Evolutionary conservation across 257 asterid species (phyloP), one percentile per base, ranked within the genome.

Genomic region (Solanum okadae): DNA sequence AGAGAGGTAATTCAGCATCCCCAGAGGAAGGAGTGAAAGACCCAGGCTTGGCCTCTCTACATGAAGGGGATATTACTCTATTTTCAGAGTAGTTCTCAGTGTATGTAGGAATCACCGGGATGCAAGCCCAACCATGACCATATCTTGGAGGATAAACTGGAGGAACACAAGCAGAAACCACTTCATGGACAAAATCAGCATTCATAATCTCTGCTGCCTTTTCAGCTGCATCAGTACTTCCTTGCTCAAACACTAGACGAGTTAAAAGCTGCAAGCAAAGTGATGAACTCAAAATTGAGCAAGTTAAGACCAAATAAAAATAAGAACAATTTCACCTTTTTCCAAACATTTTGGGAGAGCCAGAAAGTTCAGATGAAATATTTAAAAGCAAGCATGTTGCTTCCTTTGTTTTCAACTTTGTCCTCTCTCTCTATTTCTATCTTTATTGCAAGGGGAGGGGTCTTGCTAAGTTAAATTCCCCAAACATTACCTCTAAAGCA

Each of bases 101-200:
- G 89, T 92, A 94, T 52, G 96, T 91, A 86, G 98, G 99, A 90
- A 94, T 90, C 61, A 96, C 98, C 3, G 99, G 98, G 90, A 96
- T 93, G 93, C 98, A 96, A 40, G 98, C 99, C 99, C 99, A 97
- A 73, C 98, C 98, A 90, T 93, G 96, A 89, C 97, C 99, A 77
- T 96, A 94, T 89, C 98, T 94, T 73, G 99, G 98, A 91, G 99
- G 99, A 93, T 93, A 97, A 56, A 97, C 99, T 34, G 99, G 98
- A 90, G 99, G 99, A 81, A 97, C 98, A 90, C 98, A 96, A 29
- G 99, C 98, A 86, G 99, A 95, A 85, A 97, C 94, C 87, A 97
- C 95, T 94, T 97, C 98, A 87, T 97, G 99, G 82, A 96, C 99
- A 91, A 97, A 97, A 91, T 97, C 99, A 67, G 97, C 94, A 88